These are phyloP conservation scores for Pythium vanterpoolii DNA, from an alignment of 352 stramenopile species.

Conservation along the genomic window DNA sequence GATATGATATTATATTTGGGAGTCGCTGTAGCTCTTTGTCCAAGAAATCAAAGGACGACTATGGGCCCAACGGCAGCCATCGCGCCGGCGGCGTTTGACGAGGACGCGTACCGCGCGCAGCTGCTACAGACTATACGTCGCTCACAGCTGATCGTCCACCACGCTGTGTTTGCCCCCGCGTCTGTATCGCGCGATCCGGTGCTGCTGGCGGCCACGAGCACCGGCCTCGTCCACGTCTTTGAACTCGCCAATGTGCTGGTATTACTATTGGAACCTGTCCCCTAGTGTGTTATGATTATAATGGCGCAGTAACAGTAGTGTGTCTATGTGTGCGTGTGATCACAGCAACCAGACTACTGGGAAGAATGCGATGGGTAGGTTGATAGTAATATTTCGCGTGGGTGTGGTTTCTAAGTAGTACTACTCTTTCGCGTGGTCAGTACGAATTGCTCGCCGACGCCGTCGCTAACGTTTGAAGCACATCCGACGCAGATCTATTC, in stretches of 20 bases:
- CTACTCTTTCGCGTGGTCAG: conserved; percentile 11
- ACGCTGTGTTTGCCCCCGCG: conserved; percentile 47
- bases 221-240: conserved; percentile 58
- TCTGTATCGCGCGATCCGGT: conserved; percentile 28
- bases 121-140: conserved; percentile 38
- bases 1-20: neutral
- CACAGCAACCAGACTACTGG: conserved; percentile 24
- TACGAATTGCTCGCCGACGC: conserved; percentile 34
- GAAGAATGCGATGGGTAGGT: conserved; percentile 16
- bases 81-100: conserved; percentile 60
- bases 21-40: neutral
- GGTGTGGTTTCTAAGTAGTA: neutral
- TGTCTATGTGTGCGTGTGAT: neutral
- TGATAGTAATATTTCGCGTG: no score
- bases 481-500: conserved; percentile 76
- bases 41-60: neutral
- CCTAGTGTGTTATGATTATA: no score
- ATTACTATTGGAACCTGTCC: no score
- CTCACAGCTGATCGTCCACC: conserved; percentile 24
- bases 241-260: conserved; percentile 41
- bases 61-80: conserved; percentile 22
- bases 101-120: conserved; percentile 38
- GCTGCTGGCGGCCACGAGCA: conserved; percentile 67
- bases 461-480: conserved; percentile 59
- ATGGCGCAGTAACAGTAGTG: no score